Evolutionary conservation across 352 stramenopile genomes (phyloP).

Genomic region (Hyaloperonospora arabidopsidis): DNA sequence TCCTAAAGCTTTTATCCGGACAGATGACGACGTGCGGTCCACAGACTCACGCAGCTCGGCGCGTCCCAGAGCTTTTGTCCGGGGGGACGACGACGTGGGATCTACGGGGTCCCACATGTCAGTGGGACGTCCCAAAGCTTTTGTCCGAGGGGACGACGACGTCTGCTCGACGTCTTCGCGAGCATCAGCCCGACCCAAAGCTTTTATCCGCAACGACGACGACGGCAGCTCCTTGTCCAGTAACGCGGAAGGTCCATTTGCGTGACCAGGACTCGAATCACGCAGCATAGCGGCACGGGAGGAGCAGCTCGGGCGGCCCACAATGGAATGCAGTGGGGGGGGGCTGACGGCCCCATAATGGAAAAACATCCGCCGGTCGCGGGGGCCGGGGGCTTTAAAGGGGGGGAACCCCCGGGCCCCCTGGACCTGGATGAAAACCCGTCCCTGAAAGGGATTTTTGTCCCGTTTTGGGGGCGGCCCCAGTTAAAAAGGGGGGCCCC

Average conservation of each 20-base stretch:
- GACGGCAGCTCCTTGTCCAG: conserved; percentile 28
- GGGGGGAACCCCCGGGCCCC: too few species aligned
- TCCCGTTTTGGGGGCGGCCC: too few species aligned
- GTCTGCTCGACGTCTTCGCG: conserved; percentile 27
- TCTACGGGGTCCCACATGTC: conserved; percentile 23
- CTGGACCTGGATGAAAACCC: too few species aligned
- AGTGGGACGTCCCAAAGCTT: conserved; percentile 21
- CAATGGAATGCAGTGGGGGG: too few species aligned
- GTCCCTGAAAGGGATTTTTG: too few species aligned
- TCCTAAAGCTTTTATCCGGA: conserved; percentile 26
- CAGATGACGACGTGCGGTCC: conserved; percentile 27
- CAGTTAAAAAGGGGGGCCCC: too few species aligned
- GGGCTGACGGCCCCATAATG: too few species aligned
- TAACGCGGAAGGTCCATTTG: conserved; percentile 14
- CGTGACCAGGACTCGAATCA: too few species aligned
- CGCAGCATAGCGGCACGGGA: too few species aligned
- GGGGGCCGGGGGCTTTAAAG: too few species aligned
- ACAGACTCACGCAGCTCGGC: conserved; percentile 20
- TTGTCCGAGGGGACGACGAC: conserved; percentile 23
- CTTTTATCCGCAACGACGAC: conserved; percentile 25
- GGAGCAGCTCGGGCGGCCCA: conserved; percentile 16
- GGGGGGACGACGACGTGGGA: conserved; percentile 26
- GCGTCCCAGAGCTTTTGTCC: conserved; percentile 25
- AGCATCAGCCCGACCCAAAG: conserved; percentile 21
- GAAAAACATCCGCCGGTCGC: too few species aligned